Evolutionary conservation across 2,329 filamentous ascomycete genomes (phyloP).

Genomic region (Pezicula neosporulosa): DNA sequence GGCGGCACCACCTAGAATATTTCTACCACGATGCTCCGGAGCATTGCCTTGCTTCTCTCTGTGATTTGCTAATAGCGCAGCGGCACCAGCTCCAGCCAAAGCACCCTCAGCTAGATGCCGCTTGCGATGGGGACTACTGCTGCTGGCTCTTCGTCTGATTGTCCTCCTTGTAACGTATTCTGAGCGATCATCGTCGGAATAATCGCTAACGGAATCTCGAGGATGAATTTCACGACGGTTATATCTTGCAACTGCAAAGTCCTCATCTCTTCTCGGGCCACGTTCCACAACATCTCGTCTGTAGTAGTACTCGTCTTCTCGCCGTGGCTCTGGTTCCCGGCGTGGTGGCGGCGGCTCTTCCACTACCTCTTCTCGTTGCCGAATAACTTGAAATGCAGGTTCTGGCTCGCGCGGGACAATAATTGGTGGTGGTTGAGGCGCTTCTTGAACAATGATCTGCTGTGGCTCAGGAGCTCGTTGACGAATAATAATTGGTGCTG

Average conservation of each 20-base stretch:
- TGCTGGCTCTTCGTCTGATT: slow-evolving; percentile 44
- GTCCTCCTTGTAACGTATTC: slow-evolving; percentile 37
- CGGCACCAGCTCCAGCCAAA: slow-evolving; percentile 58
- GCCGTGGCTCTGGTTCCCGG: slow-evolving; percentile 18
- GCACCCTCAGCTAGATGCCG: slow-evolving; percentile 62
- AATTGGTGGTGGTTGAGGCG: slow-evolving; percentile 48
- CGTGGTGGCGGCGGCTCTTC: slow-evolving; percentile 3
- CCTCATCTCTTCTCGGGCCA: slow-evolving; percentile 17
- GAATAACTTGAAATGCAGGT: slow-evolving; percentile 19
- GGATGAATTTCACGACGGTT: slow-evolving; percentile 35
- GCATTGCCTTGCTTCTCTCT: slow-evolving; percentile 36
- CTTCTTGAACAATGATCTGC: slow-evolving; percentile 58
- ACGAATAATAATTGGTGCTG: slow-evolving; percentile 52
- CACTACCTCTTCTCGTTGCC: slow-evolving; percentile 18
- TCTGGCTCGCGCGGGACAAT: slow-evolving; percentile 30
- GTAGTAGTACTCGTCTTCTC: slow-evolving; percentile 30
- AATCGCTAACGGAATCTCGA: slow-evolving; percentile 27
- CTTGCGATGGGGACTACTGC: slow-evolving; percentile 48
- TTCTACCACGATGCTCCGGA: slow-evolving; percentile 22
- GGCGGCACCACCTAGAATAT: slow-evolving; percentile 49
- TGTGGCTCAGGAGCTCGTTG: slow-evolving; percentile 52
- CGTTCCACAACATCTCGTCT: slow-evolving; percentile 29
- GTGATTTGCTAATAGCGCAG: slow-evolving; percentile 55
- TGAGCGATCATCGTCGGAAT: slow-evolving; percentile 22
- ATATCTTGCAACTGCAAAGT: slow-evolving; percentile 28